Evolutionary conservation across 768 basidiomycete genomes (phyloP).

Genomic region (Lentinula lateritia): DNA sequence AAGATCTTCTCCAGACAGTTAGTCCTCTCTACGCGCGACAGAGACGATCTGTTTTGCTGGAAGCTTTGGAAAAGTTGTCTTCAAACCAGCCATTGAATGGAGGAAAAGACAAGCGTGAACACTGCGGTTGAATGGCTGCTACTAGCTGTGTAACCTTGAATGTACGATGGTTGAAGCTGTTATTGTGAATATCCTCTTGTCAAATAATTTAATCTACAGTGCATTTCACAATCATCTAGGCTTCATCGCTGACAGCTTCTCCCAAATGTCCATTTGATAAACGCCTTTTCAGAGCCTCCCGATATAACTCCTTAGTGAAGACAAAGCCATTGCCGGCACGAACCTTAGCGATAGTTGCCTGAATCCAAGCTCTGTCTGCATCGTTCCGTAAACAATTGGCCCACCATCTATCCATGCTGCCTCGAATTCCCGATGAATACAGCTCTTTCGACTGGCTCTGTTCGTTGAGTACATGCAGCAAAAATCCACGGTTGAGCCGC

Average conservation of each 20-base stretch:
- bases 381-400: slow-evolving; percentile 63
- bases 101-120: neutral
- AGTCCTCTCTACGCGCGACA: slow-evolving; percentile 51
- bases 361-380: slow-evolving; percentile 53
- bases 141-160: neutral
- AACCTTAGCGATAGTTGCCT: slow-evolving; percentile 42
- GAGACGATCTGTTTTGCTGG: slow-evolving; percentile 31
- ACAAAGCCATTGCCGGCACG: slow-evolving; percentile 35
- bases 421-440: slow-evolving; percentile 36
- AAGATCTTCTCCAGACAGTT: slow-evolving; percentile 46
- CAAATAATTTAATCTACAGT: too few species aligned
- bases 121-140: neutral
- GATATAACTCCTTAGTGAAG: slow-evolving; percentile 58
- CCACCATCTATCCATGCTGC: slow-evolving; percentile 80
- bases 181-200: too few species aligned
- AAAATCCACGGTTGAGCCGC: slow-evolving; percentile 56
- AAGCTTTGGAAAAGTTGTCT: slow-evolving; percentile 33
- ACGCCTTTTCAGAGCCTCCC: slow-evolving; percentile 38
- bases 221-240: neutral
- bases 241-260: slow-evolving; percentile 8
- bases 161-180: neutral
- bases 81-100: neutral
- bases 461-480: slow-evolving; percentile 64
- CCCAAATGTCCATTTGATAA: slow-evolving; percentile 29
- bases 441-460: slow-evolving; percentile 57